Percentiles rank a stretch among this genome's conserved stretches.
Conservation (phyloP, 164 flowering plant genomes). For the Vitis rotundifolia region DNA sequence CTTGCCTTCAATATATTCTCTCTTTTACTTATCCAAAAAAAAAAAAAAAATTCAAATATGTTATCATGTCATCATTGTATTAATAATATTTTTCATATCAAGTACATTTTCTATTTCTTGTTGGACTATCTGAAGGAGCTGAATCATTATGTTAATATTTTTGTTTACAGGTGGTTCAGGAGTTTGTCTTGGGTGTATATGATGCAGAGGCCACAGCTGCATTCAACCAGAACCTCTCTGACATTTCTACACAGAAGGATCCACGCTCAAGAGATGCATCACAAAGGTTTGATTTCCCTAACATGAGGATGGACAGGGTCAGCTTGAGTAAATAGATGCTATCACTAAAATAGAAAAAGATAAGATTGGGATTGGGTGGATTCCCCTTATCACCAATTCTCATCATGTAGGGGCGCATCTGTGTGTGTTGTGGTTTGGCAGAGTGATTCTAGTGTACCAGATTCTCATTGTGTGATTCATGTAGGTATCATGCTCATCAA, state of each 20-base stretch:
- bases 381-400: too few species aligned
- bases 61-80: too few species aligned
- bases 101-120: not conserved
- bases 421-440: too few species aligned
- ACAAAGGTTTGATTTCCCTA: conserved; percentile 55
- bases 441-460: too few species aligned
- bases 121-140: not conserved
- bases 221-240: conserved; percentile 71
- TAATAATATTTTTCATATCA: too few species aligned
- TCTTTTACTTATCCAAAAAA: too few species aligned
- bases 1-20: too few species aligned
- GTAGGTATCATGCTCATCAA: conserved; percentile 90
- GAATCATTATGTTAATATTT: not conserved
- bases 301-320: not conserved
- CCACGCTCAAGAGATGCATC: conserved; percentile 95
- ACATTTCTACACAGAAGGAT: conserved; percentile 74
- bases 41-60: too few species aligned
- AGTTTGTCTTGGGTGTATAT: conserved; percentile 80
- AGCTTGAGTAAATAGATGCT: not conserved
- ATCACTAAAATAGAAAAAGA: not conserved
- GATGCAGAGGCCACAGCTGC: conserved; percentile 85
- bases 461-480: not conserved
- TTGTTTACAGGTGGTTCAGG: conserved; percentile 70
- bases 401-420: too few species aligned
- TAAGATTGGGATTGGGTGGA: not conserved